Conservation (phyloP, 129 eudicot species). For the Chrysanthemum seticuspe region DNA sequence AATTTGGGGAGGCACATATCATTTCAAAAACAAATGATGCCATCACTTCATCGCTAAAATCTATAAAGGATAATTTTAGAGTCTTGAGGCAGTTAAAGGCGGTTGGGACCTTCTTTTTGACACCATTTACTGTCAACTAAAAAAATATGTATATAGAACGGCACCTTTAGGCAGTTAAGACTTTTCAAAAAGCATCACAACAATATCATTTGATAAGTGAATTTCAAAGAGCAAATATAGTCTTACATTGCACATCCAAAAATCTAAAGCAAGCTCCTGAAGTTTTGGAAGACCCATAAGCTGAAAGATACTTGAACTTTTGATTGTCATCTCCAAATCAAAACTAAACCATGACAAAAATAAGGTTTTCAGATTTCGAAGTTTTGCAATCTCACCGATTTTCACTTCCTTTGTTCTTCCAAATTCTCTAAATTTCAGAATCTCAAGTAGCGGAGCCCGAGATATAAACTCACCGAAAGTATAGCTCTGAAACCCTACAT, state of each 20-base stretch:
- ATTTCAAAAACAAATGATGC: not conserved
- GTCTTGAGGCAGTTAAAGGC: slow-evolving; percentile 13
- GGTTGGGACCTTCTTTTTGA: not conserved
- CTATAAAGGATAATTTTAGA: not conserved
- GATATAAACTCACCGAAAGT: not conserved
- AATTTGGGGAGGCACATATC: slow-evolving; percentile 5
- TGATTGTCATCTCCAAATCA: not conserved
- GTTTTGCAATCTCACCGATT: slow-evolving; percentile 11
- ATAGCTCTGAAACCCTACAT: not conserved
- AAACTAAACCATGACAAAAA: too few relatives aligned
- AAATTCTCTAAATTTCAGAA: not conserved
- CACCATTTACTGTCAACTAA: not conserved
- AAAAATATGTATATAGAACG: not conserved
- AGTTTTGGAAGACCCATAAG: not conserved
- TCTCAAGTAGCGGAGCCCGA: slow-evolving; percentile 17
- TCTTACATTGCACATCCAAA: not conserved
- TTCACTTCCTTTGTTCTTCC: not conserved
- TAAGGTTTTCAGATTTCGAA: not conserved
- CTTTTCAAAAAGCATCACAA: not conserved
- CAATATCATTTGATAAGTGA: not conserved
- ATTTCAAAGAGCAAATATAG: not conserved
- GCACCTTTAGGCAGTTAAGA: not conserved
- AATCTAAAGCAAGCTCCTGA: not conserved
- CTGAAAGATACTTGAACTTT: not conserved
- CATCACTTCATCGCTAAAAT: not conserved